Percentiles rank a stretch among this genome's conserved stretches.
These are phyloP conservation scores for Podosphaera aphanis DNA, from an alignment of 2,329 filamentous ascomycete species.

Conservation along the genomic window DNA sequence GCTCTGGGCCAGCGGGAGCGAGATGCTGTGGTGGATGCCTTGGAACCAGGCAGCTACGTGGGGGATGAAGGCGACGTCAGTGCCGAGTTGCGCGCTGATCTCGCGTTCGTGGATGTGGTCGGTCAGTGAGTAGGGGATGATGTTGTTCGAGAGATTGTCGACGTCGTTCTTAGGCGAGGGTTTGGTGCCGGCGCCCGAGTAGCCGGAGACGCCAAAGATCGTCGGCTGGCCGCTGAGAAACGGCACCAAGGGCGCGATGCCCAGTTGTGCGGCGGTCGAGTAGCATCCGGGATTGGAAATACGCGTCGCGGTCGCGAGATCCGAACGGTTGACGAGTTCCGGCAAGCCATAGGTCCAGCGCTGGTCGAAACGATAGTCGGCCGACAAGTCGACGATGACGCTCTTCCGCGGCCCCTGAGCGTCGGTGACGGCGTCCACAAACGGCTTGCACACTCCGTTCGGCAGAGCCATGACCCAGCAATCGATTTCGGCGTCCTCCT, in stretches of 20 bases:
- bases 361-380: constrained; percentile 76
- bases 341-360: constrained; percentile 79
- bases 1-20: constrained; percentile 60
- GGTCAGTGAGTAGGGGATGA: constrained; percentile 76
- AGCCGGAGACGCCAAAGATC: constrained; percentile 78
- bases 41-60: constrained; percentile 96
- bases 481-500: constrained; percentile 64
- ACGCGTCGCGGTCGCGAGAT: constrained; percentile 54
- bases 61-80: constrained; percentile 61
- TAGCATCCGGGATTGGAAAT: constrained; percentile 93
- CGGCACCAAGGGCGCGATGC: constrained; percentile 56
- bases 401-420: constrained; percentile 37
- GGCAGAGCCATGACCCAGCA: constrained; percentile 96
- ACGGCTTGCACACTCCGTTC: constrained; percentile 86
- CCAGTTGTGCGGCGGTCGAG: constrained; percentile 76
- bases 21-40: constrained; percentile 80
- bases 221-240: constrained; percentile 59
- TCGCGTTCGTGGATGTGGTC: constrained; percentile 91
- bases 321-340: constrained; percentile 54
- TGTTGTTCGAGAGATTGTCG: constrained; percentile 57
- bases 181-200: constrained; percentile 88
- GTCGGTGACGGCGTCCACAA: constrained; percentile 66
- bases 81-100: constrained; percentile 56
- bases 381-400: constrained; percentile 81
- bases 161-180: constrained; percentile 86